Percentiles rank a stretch among this genome's conserved stretches.
phyloP scores from a whole-genome alignment of 2,329 filamentous ascomycete species.

The Fusarium musae region DNA sequence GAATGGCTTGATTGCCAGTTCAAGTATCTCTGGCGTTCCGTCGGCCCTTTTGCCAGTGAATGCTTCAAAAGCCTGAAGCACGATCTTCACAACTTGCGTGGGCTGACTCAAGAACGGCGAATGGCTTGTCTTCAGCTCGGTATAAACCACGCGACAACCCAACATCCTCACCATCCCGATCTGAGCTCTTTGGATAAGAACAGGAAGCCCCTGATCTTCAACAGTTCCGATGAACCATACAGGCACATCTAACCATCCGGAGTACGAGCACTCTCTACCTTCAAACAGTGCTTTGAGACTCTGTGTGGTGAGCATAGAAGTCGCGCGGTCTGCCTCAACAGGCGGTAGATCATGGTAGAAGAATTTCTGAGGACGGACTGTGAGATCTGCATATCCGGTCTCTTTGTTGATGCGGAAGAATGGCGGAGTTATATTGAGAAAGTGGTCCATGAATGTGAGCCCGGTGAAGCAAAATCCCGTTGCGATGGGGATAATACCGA shows the following conservation, averaged over 20 bases:
- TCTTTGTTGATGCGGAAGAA: not conserved
- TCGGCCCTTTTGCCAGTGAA: not conserved
- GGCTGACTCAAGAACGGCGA: not conserved
- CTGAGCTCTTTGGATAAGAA: not conserved
- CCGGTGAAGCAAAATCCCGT: not conserved
- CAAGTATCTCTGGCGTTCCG: accelerated
- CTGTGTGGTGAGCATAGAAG: constrained; percentile 2
- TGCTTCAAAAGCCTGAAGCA: not conserved
- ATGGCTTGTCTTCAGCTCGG: not conserved
- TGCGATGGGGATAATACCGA: not conserved
- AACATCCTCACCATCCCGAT: not conserved
- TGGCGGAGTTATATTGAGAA: not conserved
- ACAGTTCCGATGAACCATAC: not conserved
- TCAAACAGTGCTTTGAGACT: not conserved
- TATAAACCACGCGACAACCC: not conserved
- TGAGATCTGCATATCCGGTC: not conserved
- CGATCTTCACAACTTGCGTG: not conserved
- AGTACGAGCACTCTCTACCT: not conserved
- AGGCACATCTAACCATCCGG: not conserved
- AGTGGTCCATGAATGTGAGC: not conserved
- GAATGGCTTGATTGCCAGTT: not conserved
- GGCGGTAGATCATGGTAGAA: not conserved
- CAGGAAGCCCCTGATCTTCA: not conserved
- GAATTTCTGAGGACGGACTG: not conserved
- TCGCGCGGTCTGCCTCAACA: not conserved